These are phyloP conservation scores for Amphicarpaea edgeworthii DNA, from an alignment of 306 rosid genomes.

Conservation along the genomic window DNA sequence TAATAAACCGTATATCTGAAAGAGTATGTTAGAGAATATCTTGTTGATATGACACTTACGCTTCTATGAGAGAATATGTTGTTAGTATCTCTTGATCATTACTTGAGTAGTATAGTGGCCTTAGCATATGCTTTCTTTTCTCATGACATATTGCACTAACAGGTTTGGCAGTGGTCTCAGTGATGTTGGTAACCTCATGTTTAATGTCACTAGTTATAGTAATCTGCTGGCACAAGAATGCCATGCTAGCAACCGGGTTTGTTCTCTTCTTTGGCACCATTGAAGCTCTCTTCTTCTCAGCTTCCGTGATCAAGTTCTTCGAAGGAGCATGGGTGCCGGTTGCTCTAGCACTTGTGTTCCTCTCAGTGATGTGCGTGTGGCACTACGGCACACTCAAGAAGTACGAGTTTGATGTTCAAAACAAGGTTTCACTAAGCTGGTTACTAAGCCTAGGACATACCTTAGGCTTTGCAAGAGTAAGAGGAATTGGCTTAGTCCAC, in stretches of 20 bases:
- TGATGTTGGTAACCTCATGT: slow-evolving; percentile 96
- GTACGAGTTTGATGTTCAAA: slow-evolving; percentile 87
- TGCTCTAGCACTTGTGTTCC: slow-evolving; percentile 61
- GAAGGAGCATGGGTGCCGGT: slow-evolving; percentile 97
- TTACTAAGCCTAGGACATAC: slow-evolving; percentile 76
- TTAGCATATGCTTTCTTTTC: slow-evolving; percentile 8
- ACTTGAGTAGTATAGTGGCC: not conserved
- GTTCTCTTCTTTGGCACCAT: slow-evolving; percentile 72
- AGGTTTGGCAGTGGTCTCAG: slow-evolving; percentile 96
- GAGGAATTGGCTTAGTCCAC: slow-evolving; percentile 82
- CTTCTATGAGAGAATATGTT: not conserved
- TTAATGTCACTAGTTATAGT: slow-evolving; percentile 91
- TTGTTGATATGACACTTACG: too few species aligned
- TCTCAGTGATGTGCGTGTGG: slow-evolving; percentile 78
- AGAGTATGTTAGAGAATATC: not conserved
- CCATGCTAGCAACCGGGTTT: slow-evolving; percentile 69
- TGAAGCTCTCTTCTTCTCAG: slow-evolving; percentile 93
- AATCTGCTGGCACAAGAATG: slow-evolving; percentile 78
- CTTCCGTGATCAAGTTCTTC: slow-evolving; percentile 79
- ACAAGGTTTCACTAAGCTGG: slow-evolving; percentile 92
- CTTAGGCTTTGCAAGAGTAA: slow-evolving; percentile 85
- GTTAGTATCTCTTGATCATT: slow-evolving; percentile 11
- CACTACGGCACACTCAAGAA: slow-evolving; percentile 83
- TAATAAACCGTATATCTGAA: not conserved
- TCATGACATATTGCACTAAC: slow-evolving; percentile 43